Base-by-base conservation (phyloP, 176 grass and related monocot genomes). In the Stipa capillata region DNA sequence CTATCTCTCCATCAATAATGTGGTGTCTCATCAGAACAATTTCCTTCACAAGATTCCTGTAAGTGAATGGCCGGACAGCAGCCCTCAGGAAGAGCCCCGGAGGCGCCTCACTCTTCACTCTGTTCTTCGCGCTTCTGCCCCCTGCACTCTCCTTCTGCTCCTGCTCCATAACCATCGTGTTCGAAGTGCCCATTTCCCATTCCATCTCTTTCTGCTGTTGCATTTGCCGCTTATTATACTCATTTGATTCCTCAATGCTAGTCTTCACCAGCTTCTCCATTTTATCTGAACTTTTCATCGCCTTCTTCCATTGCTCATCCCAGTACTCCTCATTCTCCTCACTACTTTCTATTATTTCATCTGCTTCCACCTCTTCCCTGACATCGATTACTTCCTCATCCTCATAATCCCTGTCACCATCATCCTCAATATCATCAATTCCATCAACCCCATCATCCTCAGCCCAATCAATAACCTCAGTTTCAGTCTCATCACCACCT, bases 41-140 rank as follows among this genome's bases (percentile, higher is more conserved):
- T 59, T 98, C 96, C 76, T 98, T 93, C 20, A 98, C 92, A 65
- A 98, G 92, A 89, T 95, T 95, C 61, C 92, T 84, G 59, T 93
- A 93, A 59, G 88, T 98, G 78, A 95, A 98, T 32, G 90, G 96
- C 17, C 88, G 79, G 58, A 95, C 96, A 0, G 92, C 78, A 0
- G 90, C 92, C 69, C 88, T 98, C 59, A 98, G 44, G 85, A 94
- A 93, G 72, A 63, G 76, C 9, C 87, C 88, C 10, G 80, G 45
- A 10, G 82, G 85, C 13, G 25, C 39, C 66, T 87, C 72, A 2
- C 85, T 77, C 72, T 85, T 86, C 11, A 37, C 40, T 78, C 9
- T 44, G 16, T 35, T 69, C 54, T 59, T 68, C 25, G 43, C 49
- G 59, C 15, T 29, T 80, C 27, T 80, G 65, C 69, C 23, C n/a